Conservation (phyloP, 2,329 filamentous ascomycete genomes). For the Nothophoma quercina region DNA sequence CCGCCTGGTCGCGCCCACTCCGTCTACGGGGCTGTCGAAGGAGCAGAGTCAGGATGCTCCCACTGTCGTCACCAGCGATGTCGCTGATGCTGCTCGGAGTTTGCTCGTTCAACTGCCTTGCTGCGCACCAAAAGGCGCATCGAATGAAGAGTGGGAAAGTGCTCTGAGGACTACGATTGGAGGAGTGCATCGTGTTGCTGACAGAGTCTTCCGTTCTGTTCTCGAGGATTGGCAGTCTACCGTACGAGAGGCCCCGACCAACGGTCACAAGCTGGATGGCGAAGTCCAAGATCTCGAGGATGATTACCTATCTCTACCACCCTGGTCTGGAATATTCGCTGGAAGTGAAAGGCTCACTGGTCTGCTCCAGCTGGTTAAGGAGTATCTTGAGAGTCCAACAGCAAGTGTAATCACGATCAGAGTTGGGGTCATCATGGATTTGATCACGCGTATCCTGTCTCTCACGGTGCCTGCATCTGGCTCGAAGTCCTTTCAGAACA, state of each 20-base stretch:
- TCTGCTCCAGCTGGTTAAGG: constrained; percentile 70
- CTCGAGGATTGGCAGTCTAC: constrained; percentile 82
- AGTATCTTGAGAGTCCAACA: constrained; percentile 70
- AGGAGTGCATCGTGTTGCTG: constrained; percentile 73
- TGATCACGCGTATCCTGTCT: constrained; percentile 73
- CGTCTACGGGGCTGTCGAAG: constrained; percentile 47
- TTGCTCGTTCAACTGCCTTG: constrained; percentile 76
- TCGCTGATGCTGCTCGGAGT: constrained; percentile 67
- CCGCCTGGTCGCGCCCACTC: constrained; percentile 70
- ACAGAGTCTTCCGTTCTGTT: constrained; percentile 79
- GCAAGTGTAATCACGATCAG: constrained; percentile 71
- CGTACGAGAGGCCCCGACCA: constrained; percentile 50
- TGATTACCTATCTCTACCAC: constrained; percentile 62
- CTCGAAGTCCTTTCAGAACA: constrained; percentile 47
- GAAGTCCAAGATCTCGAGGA: constrained; percentile 50
- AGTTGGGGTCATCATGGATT: constrained; percentile 71
- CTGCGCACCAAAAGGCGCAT: constrained; percentile 81
- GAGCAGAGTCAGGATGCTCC: constrained; percentile 35
- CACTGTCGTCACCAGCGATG: constrained; percentile 58
- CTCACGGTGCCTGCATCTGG: constrained; percentile 62
- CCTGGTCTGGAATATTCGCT: constrained; percentile 77
- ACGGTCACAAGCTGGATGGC: constrained; percentile 39
- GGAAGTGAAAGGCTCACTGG: constrained; percentile 74
- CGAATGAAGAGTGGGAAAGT: constrained; percentile 79
- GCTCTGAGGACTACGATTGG: constrained; percentile 68